phyloP scores from a whole-genome alignment of 1,139 yeast species.

The Groenewaldozyma sp. region DNA sequence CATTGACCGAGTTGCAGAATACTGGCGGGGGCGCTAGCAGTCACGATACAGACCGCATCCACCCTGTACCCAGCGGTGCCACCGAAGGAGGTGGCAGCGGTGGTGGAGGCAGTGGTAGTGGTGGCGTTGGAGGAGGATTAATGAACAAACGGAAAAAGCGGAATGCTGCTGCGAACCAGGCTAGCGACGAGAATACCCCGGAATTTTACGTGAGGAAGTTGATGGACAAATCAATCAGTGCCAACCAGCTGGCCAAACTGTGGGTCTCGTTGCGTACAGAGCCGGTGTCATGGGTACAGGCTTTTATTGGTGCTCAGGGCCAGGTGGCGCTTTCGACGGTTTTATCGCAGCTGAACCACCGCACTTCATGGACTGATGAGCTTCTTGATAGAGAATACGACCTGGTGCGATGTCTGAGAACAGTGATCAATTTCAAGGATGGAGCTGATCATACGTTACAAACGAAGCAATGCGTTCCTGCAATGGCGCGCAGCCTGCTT shows the following conservation, averaged over 20 bases:
- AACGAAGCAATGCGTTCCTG: constrained; percentile 44
- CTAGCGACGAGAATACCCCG: constrained; percentile 47
- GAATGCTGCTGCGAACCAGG: constrained; percentile 7
- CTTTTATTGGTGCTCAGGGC: constrained; percentile 77
- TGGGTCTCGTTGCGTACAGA: constrained; percentile 92
- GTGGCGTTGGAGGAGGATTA: constrained; percentile 4
- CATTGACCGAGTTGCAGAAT: constrained; percentile 64
- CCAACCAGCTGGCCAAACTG: constrained; percentile 67
- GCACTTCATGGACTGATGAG: constrained; percentile 30
- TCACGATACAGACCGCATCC: no score
- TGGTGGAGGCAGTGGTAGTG: constrained; percentile 1
- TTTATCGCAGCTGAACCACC: constrained; percentile 36
- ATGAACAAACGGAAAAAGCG: not conserved
- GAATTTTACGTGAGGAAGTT: constrained; percentile 70
- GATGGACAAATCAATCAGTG: constrained; percentile 58
- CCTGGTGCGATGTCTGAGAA: constrained; percentile 54
- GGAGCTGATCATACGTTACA: constrained; percentile 51
- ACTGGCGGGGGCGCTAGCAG: constrained; percentile 11
- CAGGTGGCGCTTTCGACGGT: constrained; percentile 71
- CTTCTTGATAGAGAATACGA: constrained; percentile 50
- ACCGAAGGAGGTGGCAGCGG: constrained; percentile 4
- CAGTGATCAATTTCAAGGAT: constrained; percentile 44
- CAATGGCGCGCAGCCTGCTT: constrained; percentile 49
- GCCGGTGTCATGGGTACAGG: constrained; percentile 82
- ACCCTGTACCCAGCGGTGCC: no score